These are phyloP conservation scores for Grifola frondosa DNA, from an alignment of 1,284 basidiomycete species.

Conservation along the genomic window DNA sequence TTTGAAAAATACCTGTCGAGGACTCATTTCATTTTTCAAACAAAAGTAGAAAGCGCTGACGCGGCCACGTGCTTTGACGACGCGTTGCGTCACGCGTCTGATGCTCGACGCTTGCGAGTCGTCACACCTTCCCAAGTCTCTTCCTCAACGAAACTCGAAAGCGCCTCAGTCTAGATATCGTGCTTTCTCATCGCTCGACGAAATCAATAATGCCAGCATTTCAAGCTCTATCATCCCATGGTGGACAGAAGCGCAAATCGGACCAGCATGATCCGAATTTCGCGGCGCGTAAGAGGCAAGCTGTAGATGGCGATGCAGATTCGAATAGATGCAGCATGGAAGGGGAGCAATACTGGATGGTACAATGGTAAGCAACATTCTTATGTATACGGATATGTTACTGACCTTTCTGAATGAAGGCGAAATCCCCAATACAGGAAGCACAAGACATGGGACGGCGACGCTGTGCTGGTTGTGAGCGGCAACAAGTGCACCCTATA, in stretches of 20 bases:
- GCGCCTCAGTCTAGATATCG: too few relatives aligned
- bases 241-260: conserved; percentile 29
- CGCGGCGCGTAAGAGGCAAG: conserved; percentile 36
- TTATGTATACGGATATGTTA: background rate
- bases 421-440: conserved; percentile 79
- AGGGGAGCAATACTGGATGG: conserved; percentile 59
- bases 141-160: too few relatives aligned
- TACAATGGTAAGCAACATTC: conserved; percentile 54
- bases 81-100: too few relatives aligned
- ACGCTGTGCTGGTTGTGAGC: conserved; percentile 62
- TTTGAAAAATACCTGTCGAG: too few relatives aligned
- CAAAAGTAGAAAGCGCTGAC: too few relatives aligned
- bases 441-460: conserved; percentile 92
- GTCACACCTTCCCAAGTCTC: too few relatives aligned
- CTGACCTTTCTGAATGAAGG: conserved; percentile 40
- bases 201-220: conserved; percentile 32
- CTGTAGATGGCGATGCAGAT: conserved; percentile 22
- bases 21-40: too few relatives aligned
- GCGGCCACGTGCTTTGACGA: too few relatives aligned
- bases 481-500: conserved; percentile 52
- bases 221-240: conserved; percentile 13
- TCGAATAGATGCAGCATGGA: conserved; percentile 12
- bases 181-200: too few relatives aligned
- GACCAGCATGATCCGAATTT: conserved; percentile 28
- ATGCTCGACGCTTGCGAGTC: too few relatives aligned